These are phyloP conservation scores for Pleomassaria siparia DNA, from an alignment of 2,329 filamentous ascomycete genomes.

Conservation along the genomic window DNA sequence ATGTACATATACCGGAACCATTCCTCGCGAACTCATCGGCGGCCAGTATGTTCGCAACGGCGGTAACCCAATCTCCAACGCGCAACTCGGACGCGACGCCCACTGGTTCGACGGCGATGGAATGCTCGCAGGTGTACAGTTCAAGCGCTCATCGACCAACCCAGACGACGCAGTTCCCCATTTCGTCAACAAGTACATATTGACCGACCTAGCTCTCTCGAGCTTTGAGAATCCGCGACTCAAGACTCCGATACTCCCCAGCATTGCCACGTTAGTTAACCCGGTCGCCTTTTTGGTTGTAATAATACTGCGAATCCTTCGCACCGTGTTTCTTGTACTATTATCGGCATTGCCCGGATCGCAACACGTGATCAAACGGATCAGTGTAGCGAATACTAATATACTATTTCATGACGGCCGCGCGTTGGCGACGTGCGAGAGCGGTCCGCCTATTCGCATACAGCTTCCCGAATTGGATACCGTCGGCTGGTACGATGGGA, in stretches of 20 bases:
- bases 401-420: conserved; percentile 69
- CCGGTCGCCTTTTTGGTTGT: conserved; percentile 56
- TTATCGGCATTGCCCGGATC: conserved; percentile 61
- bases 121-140: conserved; percentile 70
- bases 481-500: conserved; percentile 70
- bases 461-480: conserved; percentile 66
- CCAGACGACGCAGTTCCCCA: conserved; percentile 54
- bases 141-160: conserved; percentile 47
- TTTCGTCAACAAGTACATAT: conserved; percentile 69
- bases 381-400: conserved; percentile 70
- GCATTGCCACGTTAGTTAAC: conserved; percentile 66
- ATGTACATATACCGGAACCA: conserved; percentile 59
- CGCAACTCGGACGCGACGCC: conserved; percentile 61
- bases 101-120: conserved; percentile 79
- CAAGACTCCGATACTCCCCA: conserved; percentile 62
- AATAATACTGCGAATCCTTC: conserved; percentile 56
- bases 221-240: conserved; percentile 52
- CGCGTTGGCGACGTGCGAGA: conserved; percentile 70
- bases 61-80: conserved; percentile 66
- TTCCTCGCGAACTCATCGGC: conserved; percentile 66
- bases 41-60: conserved; percentile 75
- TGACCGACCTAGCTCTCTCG: conserved; percentile 67
- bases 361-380: conserved; percentile 61
- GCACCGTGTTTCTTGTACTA: conserved; percentile 60
- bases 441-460: conserved; percentile 68